Base-by-base conservation (phyloP, 129 eudicot species). In the Flaveria linearis region DNA sequence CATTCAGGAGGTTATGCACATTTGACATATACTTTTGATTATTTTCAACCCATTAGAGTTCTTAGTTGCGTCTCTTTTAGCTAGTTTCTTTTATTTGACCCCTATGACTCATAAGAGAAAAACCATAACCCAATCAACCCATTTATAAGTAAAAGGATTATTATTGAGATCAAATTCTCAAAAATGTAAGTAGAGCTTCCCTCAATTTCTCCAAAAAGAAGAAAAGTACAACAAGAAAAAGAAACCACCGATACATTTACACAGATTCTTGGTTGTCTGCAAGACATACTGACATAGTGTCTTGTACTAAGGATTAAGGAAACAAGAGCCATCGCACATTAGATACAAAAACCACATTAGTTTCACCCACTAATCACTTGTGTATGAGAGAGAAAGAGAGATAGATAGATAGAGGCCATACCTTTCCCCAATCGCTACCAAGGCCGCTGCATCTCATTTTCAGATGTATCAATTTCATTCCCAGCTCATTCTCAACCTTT, bases 391-490 rank as follows among this genome's bases (percentile, higher is more conserved):
- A 41, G 50, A 25, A 12, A 20, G 53, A 66, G 51, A 61, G 66
- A 46, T 55, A 75, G 25, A 53, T 58, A 68, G 57, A 55, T 36
- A 57, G 67, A 68, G 49, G 33, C 22, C 16, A 69, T 94, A 94
- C 98, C 97, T 89, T 91, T 83, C 97, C 97, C 97, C 99, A 94
- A 74, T 89, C 94, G 20, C 94, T 80, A 73, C 81, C 88, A 26
- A 94, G 94, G 77, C 96, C 96, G 75, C 91, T 84, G 86, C 97
- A 91, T 73, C 99, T 83, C 97, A 94, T 87, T 79, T 94, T 94
- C 77, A 91, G 71, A 85, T 94, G 88, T 76, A 89, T 94, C 92
- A 91, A 84, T 82, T 82, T 86, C 43, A 86, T 79, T 13, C 97
- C 99, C 72, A 94, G 72, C 80, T 94, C 97, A 72, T 81, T 84